A percentile compares a stretch with the other conserved stretches of the same genome.
Conservation (phyloP, 1,139 yeast genomes). For the Hemisphaericaspora xylanilytica region DNA sequence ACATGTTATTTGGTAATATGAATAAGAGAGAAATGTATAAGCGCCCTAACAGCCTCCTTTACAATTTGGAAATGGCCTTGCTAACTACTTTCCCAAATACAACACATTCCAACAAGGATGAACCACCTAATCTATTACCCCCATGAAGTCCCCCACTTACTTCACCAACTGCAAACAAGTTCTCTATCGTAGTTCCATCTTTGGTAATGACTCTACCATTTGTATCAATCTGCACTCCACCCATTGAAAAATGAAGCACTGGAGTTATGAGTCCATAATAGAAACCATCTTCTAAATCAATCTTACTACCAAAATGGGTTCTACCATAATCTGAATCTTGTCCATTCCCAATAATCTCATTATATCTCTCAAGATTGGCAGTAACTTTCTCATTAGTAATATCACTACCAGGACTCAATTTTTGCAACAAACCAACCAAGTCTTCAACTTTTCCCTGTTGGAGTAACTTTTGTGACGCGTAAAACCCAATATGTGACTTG, state of each 20-base stretch:
- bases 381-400: conserved; percentile 10
- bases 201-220: conserved; percentile 25
- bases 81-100: conserved; percentile 32
- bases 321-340: conserved; percentile 22
- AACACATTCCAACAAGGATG: conserved; percentile 39
- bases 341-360: conserved; percentile 9
- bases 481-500: conserved; percentile 29
- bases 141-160: conserved; percentile 43
- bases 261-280: conserved; percentile 39
- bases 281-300: conserved; percentile 14
- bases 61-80: conserved; percentile 3
- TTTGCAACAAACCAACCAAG: conserved; percentile 15
- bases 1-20: too few species aligned
- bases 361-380: conserved; percentile 16
- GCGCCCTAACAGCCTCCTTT: too few species aligned
- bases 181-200: conserved; percentile 18
- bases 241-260: conserved; percentile 41
- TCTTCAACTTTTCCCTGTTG: conserved; percentile 24
- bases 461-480: conserved; percentile 27
- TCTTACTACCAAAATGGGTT: conserved; percentile 20
- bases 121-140: conserved; percentile 37
- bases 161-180: conserved; percentile 39
- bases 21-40: too few species aligned
- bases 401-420: conserved; percentile 16
- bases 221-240: conserved; percentile 33